Conservation (phyloP, 1,284 basidiomycete species). For the Inonotus hispidus region DNA sequence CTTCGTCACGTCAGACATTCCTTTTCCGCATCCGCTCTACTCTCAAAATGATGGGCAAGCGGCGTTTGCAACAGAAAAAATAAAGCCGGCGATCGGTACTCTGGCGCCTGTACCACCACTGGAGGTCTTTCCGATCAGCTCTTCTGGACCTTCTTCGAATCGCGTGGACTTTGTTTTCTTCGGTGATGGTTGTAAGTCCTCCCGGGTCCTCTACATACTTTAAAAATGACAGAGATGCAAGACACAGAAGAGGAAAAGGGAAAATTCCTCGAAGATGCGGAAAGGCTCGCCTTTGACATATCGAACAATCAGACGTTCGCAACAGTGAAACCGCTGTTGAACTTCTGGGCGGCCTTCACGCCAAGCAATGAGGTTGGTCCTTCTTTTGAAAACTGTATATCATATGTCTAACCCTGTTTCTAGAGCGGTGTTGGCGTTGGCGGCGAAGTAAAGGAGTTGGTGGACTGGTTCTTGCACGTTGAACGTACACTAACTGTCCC, state of each 20-base stretch:
- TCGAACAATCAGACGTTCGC: constrained; percentile 72
- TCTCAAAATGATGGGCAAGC: not conserved
- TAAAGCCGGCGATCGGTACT: not conserved
- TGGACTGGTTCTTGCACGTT: not conserved
- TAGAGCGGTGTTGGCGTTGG: constrained; percentile 75
- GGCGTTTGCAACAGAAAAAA: not conserved
- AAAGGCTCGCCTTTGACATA: constrained; percentile 61
- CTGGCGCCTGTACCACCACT: not conserved
- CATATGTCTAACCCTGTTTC: not conserved
- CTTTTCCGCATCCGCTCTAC: not conserved
- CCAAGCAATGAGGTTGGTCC: constrained; percentile 59
- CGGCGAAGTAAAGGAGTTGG: constrained; percentile 63
- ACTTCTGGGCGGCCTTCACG: constrained; percentile 79
- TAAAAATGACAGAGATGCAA: constrained; percentile 27
- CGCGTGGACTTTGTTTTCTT: constrained; percentile 39
- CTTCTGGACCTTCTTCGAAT: constrained; percentile 27
- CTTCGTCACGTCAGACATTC: not conserved
- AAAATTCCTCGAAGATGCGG: constrained; percentile 69
- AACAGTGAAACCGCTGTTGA: constrained; percentile 70
- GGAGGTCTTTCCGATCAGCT: not conserved
- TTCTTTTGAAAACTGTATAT: constrained; percentile 8
- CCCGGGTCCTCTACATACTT: not conserved
- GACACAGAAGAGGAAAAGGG: constrained; percentile 55
- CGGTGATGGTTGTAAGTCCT: constrained; percentile 37
- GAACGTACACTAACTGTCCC: not conserved